A percentile compares a stretch with the other conserved stretches of the same genome.
phyloP scores from a whole-genome alignment of 1,284 basidiomycete genomes.

The Fomitopsis pinicola region DNA sequence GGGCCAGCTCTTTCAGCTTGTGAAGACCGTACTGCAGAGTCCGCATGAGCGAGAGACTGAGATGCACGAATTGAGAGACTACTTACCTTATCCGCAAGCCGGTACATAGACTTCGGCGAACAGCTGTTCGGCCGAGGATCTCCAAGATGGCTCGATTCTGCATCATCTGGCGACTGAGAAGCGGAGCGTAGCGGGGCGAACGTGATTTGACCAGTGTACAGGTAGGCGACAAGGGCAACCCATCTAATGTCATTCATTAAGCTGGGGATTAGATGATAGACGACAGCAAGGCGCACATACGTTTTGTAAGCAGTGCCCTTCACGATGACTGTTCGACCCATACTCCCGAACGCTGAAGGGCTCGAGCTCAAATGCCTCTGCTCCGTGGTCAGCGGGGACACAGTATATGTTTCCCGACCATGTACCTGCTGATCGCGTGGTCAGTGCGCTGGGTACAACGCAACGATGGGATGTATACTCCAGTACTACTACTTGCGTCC shows the following conservation, averaged over 20 bases:
- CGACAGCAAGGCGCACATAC: neutral
- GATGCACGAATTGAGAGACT: neutral
- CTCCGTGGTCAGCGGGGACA: no score
- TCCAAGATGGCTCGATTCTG: neutral
- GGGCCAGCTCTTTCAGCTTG: slow-evolving; percentile 5
- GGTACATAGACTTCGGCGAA: slow-evolving; percentile 13
- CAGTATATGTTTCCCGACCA: no score
- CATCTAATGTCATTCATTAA: neutral
- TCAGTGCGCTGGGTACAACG: neutral
- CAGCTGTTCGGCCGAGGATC: neutral
- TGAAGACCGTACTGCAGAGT: slow-evolving; percentile 9
- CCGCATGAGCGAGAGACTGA: neutral
- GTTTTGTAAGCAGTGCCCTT: slow-evolving; percentile 6
- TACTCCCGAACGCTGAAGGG: neutral
- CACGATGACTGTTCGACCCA: neutral
- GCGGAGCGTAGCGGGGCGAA: slow-evolving; percentile 8
- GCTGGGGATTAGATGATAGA: neutral
- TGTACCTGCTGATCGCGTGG: no score
- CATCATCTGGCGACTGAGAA: neutral
- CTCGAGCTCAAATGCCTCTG: no score
- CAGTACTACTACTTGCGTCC: no score
- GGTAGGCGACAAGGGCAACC: slow-evolving; percentile 9
- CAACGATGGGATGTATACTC: neutral
- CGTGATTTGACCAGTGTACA: slow-evolving; percentile 8
- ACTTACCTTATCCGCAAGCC: slow-evolving; percentile 7